A percentile compares a stretch with the other conserved stretches of the same genome.
Evolutionary conservation across 345 rosid genomes (phyloP).

Genomic region (Corymbia maculata): DNA sequence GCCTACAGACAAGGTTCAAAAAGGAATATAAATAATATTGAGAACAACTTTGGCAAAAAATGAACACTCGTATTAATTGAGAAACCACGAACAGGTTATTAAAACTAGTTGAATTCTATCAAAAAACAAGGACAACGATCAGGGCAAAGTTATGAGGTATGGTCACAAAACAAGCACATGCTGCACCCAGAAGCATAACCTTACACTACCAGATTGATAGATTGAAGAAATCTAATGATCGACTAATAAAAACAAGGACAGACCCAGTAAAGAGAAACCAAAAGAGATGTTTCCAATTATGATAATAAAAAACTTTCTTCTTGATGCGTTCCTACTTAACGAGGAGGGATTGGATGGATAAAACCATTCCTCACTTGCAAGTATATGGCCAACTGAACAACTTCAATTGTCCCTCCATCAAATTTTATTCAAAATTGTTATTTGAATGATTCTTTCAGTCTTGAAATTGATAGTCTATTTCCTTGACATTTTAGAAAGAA

Average conservation of each 20-base stretch:
- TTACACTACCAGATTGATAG: neutral
- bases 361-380: neutral
- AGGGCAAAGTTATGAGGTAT: neutral
- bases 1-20: constrained; percentile 31
- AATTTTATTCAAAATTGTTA: neutral
- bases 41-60: neutral
- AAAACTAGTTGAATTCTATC: neutral
- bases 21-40: neutral
- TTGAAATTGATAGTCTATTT: neutral
- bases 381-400: neutral
- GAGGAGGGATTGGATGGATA: neutral
- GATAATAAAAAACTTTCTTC: neutral
- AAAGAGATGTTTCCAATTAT: neutral
- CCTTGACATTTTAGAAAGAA: neutral
- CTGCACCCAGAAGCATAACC: neutral
- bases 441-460: neutral
- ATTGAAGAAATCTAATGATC: neutral
- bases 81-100: neutral
- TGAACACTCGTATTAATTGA: neutral
- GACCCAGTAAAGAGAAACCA: neutral
- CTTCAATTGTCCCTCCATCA: neutral
- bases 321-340: neutral
- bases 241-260: neutral
- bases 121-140: neutral
- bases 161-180: neutral